Percentiles rank a stretch among this genome's conserved stretches.
phyloP scores from a whole-genome alignment of 305 asterid genomes.

The Fraxinus dipetala region DNA sequence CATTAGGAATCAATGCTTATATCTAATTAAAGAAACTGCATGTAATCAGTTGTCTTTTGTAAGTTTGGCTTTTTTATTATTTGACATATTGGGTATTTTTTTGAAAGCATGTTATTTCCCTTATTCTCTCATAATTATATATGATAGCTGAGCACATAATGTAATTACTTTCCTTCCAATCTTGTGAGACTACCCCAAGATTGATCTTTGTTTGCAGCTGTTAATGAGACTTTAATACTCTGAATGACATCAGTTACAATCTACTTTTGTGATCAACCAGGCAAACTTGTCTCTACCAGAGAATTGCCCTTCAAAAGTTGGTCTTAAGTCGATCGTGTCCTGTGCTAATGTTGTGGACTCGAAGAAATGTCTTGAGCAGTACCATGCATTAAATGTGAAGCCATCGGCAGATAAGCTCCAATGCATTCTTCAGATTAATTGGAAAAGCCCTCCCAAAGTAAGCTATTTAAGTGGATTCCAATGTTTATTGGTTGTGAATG shows the following conservation, averaged over 20 bases:
- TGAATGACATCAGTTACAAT: not conserved
- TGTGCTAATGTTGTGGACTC: not conserved
- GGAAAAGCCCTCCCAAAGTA: slow-evolving; percentile 50
- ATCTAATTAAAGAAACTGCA: not conserved
- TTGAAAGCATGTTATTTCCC: not conserved
- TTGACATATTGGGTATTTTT: not conserved
- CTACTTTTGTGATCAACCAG: slow-evolving; percentile 15
- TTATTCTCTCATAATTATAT: not conserved
- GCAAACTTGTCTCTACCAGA: slow-evolving; percentile 4
- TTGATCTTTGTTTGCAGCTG: not conserved
- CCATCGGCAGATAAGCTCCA: slow-evolving; percentile 10
- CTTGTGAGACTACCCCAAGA: not conserved
- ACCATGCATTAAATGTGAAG: slow-evolving; percentile 22
- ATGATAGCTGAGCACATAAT: not conserved
- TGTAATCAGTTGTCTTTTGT: not conserved
- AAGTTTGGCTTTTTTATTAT: not conserved
- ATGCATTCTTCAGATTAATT: slow-evolving; percentile 33
- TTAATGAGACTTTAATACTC: not conserved
- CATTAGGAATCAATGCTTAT: not conserved
- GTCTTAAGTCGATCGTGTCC: slow-evolving; percentile 9
- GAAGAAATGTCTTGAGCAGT: slow-evolving; percentile 26
- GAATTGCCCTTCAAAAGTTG: slow-evolving; percentile 11
- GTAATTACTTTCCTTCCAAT: not conserved
- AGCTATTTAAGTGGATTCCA: slow-evolving; percentile 15
- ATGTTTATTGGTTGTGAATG: not conserved